Evolutionary conservation across 805 yeast genomes (phyloP), one percentile per base, ranked within the genome.

Genomic region (Candida gorgasii): DNA sequence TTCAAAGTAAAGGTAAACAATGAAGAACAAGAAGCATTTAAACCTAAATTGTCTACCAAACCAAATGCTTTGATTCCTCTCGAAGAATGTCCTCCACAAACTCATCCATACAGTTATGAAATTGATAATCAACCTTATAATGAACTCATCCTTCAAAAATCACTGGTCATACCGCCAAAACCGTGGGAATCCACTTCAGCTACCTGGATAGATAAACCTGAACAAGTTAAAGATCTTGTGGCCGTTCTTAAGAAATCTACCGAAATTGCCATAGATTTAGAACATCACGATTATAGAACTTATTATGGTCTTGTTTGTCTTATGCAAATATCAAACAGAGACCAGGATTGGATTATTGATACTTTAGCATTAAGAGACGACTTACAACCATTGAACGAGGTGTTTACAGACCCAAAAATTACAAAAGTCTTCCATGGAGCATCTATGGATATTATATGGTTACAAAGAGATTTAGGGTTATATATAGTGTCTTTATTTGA

Each of bases 361-460:
- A 88, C 98, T 0, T 65, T 93, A 23, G 79, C 80, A 1, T 72
- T 93, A 26, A 70, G 97, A 44, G 87, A 85, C 29, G 86, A 87
- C 46, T 67, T 93, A 37, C 67, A 74, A 36, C 62, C 63, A 0
- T 66, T 93, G 43, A 93, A 93, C 64, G 71, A 67, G 33, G 78
- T 92, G 1, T 89, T 92, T 50, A 76, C 97, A 2, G 71, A 93
- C 62, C 97, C 98, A 0, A 52, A 65, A 4, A 82, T 92, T 23
- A 69, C 88, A 20, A 93, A 93, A 58, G 95, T 93, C 1, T 80
- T 93, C 51, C 99, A 93, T 61, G 99, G 99, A 47, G 96, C 99
- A 0, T 83, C 80, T 52, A 89, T 89, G 96, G 99, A 93, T 70
- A 86, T 93, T 3, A 82, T 89, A 34, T 93, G 99, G 99, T 70